Base-by-base conservation (phyloP, 495 filamentous ascomycete genomes). In the Melanomma pulvis-pyrius region DNA sequence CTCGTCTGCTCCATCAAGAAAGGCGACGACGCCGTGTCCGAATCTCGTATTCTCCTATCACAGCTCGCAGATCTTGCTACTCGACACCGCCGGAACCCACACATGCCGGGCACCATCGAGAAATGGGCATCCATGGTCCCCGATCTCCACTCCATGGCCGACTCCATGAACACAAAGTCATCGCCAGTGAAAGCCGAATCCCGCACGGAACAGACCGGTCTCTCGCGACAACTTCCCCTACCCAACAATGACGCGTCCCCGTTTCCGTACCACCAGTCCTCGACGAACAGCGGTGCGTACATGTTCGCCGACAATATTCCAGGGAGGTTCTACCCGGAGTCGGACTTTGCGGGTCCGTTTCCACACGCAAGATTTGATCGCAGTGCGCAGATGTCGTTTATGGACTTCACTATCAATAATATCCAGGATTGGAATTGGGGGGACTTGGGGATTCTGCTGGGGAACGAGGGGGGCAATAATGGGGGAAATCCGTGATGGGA, bases 381-480 rank as follows among this genome's bases (percentile, higher is more conserved):
- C 4, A 36, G 26, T 29, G 32, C 65, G n/a, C 59, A 63, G 25
- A 68, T 63, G 65, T 32, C 25, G 7, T 63, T 68, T 36, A 68
- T 68, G 65, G 65, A 68, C 25, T 68, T 63, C 30, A 63, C 65
- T 1, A 68, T 63, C 17, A 68, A 59, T 34, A 68, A 59, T 54
- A 68, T 68, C 21, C 47, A 51, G 28, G 59, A 63, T 19, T 68
- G 65, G 65, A 68, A 68, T 39, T 68, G 65, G 65, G 65, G 28
- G 5, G 59, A 68, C 53, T 28, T 68, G 22, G 59, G 65, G 15
- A 63, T 52, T 56, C 30, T 68, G 41, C 25, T 63, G 19, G 52
- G 59, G 21, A 32, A 34, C 21, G 49, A 67, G 15, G 61, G 34
- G 12, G 26, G 15, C 2, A 49, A 11, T 22, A 19, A 60, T 49